A percentile compares a stretch with the other conserved stretches of the same genome.
Conservation (phyloP, 2,329 filamentous ascomycete species). For the Colletotrichum nymphaeae region DNA sequence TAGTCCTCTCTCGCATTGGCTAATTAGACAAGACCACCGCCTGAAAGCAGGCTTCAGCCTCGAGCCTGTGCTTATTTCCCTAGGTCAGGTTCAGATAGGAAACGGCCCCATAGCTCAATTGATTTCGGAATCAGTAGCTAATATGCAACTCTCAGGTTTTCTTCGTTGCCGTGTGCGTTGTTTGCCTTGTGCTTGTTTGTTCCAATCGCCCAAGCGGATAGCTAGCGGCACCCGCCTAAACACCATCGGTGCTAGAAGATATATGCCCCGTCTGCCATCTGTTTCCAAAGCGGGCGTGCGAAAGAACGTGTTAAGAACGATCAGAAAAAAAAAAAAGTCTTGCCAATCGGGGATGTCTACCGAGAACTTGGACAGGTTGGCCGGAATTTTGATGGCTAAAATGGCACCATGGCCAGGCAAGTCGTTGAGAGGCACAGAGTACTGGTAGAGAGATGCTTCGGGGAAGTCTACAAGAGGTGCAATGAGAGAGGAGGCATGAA, state of each 20-base stretch:
- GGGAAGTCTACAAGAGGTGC: neutral
- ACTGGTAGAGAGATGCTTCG: neutral
- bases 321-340: neutral
- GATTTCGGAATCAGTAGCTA: neutral
- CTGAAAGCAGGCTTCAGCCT: constrained; percentile 23
- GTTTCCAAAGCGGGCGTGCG: neutral
- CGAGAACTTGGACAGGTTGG: neutral
- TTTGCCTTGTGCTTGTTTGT: neutral
- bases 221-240: neutral
- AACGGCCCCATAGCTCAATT: neutral
- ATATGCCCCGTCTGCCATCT: neutral
- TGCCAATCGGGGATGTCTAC: neutral
- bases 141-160: neutral
- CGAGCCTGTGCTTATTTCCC: constrained; percentile 7
- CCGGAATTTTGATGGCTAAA: neutral
- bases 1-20: constrained; percentile 4
- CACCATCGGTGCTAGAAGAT: neutral
- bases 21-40: constrained; percentile 18
- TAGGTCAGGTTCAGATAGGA: constrained; percentile 1
- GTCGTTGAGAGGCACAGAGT: neutral
- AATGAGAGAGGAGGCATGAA: neutral
- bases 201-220: neutral
- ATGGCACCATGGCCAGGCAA: neutral
- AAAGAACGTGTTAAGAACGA: neutral
- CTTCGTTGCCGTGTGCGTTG: neutral